Evolutionary conservation across 179 eudicot genomes (phyloP).

Genomic region (Amaranthus tricolor): DNA sequence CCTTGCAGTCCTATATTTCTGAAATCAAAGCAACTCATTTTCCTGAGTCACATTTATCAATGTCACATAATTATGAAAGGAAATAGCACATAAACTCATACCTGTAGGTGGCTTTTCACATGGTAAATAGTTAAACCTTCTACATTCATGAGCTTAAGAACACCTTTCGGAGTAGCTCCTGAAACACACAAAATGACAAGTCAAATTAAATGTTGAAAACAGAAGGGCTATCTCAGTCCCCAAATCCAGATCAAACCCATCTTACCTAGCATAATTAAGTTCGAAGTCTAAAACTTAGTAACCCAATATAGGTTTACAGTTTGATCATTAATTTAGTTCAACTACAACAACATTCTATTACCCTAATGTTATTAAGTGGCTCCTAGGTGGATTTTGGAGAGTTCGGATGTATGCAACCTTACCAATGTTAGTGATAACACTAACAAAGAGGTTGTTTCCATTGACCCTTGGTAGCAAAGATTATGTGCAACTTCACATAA

Average conservation of each 20-base stretch:
- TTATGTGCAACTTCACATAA: too few species aligned
- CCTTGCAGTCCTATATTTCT: constrained; percentile 59
- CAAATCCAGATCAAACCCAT: not conserved
- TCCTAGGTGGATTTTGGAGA: too few species aligned
- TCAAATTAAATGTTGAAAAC: not conserved
- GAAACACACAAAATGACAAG: constrained; percentile 8
- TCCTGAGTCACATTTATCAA: constrained; percentile 10
- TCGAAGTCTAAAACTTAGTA: not conserved
- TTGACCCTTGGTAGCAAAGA: too few species aligned
- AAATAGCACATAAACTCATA: constrained; percentile 14
- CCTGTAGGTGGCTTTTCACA: constrained; percentile 66
- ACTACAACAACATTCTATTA: too few species aligned
- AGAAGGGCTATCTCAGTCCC: not conserved
- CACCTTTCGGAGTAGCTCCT: constrained; percentile 66
- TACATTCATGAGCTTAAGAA: constrained; percentile 55
- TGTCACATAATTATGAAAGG: not conserved
- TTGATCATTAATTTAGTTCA: not conserved
- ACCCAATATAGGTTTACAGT: not conserved
- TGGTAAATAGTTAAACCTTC: constrained; percentile 61
- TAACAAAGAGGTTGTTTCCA: too few species aligned
- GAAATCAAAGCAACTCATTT: constrained; percentile 22
- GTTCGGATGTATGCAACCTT: too few species aligned
- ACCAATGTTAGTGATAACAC: too few species aligned
- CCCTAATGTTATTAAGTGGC: too few species aligned
- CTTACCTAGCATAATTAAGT: not conserved